These are phyloP conservation scores for Uromyces viciae-fabae DNA, from an alignment of 1,284 basidiomycete genomes.

Conservation along the genomic window DNA sequence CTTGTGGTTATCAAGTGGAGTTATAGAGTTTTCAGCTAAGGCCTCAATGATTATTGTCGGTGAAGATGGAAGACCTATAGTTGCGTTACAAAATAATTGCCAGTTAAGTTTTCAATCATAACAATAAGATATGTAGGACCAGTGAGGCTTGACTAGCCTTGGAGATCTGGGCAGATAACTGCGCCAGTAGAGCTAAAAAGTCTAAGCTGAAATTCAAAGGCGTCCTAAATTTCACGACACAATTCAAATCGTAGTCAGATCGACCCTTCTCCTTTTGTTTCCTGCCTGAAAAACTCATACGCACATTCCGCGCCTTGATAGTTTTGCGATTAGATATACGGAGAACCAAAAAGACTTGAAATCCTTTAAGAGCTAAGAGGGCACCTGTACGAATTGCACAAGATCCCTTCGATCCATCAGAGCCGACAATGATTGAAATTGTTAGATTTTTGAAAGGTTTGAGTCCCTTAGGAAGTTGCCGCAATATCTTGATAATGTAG, in stretches of 20 bases:
- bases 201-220: conserved; percentile 36
- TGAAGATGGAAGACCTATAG: conserved; percentile 32
- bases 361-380: conserved; percentile 31
- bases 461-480: background rate
- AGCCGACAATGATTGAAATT: conserved; percentile 15
- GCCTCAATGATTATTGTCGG: conserved; percentile 39
- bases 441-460: conserved; percentile 4
- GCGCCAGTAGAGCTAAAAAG: conserved; percentile 17
- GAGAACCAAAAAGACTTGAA: conserved; percentile 13
- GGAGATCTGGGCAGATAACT: background rate
- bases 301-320: background rate
- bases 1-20: background rate
- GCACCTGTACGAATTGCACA: conserved; percentile 36
- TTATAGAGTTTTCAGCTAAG: conserved; percentile 26
- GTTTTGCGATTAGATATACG: conserved; percentile 12
- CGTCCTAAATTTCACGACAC: background rate
- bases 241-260: background rate
- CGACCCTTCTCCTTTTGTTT: no score
- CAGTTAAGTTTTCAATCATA: no score
- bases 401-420: conserved; percentile 12
- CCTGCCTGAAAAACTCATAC: background rate
- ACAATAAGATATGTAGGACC: background rate
- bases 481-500: conserved; percentile 23
- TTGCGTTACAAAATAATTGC: background rate
- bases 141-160: background rate